Base-by-base conservation (phyloP, 192 early-diverging fungal genomes). In the Backusella macrospora region DNA sequence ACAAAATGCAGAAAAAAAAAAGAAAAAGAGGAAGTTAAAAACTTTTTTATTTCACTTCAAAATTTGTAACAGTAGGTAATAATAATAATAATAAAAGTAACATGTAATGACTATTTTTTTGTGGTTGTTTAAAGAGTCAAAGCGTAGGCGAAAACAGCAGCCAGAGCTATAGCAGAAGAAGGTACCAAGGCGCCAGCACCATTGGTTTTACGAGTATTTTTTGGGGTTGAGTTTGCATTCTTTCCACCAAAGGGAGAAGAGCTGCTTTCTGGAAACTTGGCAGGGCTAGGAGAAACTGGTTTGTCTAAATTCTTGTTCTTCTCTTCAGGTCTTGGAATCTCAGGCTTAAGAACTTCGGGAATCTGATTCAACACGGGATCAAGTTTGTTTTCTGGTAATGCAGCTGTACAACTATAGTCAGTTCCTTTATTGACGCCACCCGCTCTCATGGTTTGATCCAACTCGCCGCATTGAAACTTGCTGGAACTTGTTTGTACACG, bases 401-500 rank as follows among this genome's bases (percentile, higher is more conserved):
- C 49, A 15, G 74, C 65, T 4, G 66, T 13, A 37, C 78, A 80
- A 10, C 26, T 72, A 66, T 66, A 76, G 6, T 65, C 67, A 1
- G 44, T 63, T 12, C 78, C 78, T 16, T 80, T 76, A 4, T 76
- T 65, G 29, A 80, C 63, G 1, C 62, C 69, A 13, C 52, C 68
- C 37, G 29, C 65, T 18, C 46, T 69, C 9, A 74, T 39, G 52
- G 70, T 65, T 2, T 59, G 72, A 21, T 80, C 74, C 1, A 72
- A 6, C 1, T 72, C 78, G 2, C 49, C 59, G 69, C 90, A 91
- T 48, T 83, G 74, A 72, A 92, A 80, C 10, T 65, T 74, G 37
- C 64, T 80, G 74, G 87, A 88, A 16, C 83, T 86, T 21, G 89
- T 89, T 40, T 83, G 80, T 15, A 93, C 70, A 69, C 79, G 83